Base-by-base conservation (phyloP, 2,329 filamentous ascomycete genomes). In the Monilinia laxa region DNA sequence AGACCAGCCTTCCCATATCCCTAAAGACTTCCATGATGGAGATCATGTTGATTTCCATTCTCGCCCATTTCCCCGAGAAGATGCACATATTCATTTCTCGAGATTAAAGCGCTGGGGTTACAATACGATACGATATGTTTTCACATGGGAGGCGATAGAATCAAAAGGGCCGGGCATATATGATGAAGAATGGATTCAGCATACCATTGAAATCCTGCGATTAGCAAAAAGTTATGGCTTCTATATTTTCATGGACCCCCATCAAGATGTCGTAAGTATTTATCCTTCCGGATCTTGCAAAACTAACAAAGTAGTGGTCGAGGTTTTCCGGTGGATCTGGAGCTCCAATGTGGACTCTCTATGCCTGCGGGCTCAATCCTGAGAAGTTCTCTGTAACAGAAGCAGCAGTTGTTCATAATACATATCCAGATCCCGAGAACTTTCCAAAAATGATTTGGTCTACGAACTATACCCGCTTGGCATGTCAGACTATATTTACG, bases 401-500 rank as follows among this genome's bases (percentile, higher is more conserved):
- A 78, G 94, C 94, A 4, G 92, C 95, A 49, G 85, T 98, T 68
- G 94, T 99, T 9, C 95, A 99, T 64, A 99, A 98, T 75, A 96
- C 91, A 2, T 97, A 92, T 76, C 88, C 91, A 12, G 85, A 96
- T 25, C 92, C 93, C 11, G 88, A 88, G 35, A 84, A 89, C 1
- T 99, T 94, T 71, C 95, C 95, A 31, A 98, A 97, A 80, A 99
- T 99, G 96, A 94, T 98, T 67, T 99, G 95, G 95, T 93, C 94
- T 20, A 98, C 96, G 62, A 99, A 99, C 77, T 99, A 99, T 78
- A 90, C 87, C 69, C 87, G 95, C 31, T 82, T 98, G 60, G 93
- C 90, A 3, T 91, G 90, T 60, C 92, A 93, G 71, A 93, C 92
- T 56, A 92, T 98, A 72, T 98, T 97, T 77, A 97, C 94, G 0